These are phyloP conservation scores for Lentinus tigrinus DNA, from an alignment of 768 basidiomycete genomes.

Conservation along the genomic window DNA sequence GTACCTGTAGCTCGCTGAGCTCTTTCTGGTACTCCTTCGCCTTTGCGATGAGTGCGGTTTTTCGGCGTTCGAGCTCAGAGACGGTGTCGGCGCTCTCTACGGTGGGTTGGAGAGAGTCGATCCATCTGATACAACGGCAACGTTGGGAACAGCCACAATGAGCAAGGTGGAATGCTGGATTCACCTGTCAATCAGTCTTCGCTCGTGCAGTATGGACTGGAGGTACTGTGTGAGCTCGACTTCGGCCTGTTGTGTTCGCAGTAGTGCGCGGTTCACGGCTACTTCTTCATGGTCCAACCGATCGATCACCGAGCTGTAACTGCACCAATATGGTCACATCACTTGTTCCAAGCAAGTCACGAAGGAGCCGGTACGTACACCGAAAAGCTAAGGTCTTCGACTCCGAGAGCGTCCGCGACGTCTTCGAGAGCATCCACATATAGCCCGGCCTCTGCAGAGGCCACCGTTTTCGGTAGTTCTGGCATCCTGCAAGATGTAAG, in stretches of 20 bases:
- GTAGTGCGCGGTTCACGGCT: slow-evolving; percentile 31
- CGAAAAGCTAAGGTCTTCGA: slow-evolving; percentile 17
- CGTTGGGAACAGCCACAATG: neutral
- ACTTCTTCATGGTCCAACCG: slow-evolving; percentile 34
- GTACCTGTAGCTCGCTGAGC: slow-evolving; percentile 37
- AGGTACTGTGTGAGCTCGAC: slow-evolving; percentile 38
- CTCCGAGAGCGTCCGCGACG: slow-evolving; percentile 14
- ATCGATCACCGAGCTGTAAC: slow-evolving; percentile 39
- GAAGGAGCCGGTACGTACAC: neutral
- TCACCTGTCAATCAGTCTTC: slow-evolving; percentile 38
- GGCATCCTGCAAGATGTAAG: neutral
- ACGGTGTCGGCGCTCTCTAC: slow-evolving; percentile 26
- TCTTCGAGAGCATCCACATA: slow-evolving; percentile 6
- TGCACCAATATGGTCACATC: slow-evolving; percentile 17
- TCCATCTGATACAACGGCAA: slow-evolving; percentile 34
- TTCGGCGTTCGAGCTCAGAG: slow-evolving; percentile 36
- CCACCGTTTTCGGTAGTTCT: too few relatives aligned
- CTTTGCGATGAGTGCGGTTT: slow-evolving; percentile 42
- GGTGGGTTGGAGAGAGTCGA: slow-evolving; percentile 27
- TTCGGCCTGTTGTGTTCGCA: slow-evolving; percentile 36
- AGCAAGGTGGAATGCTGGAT: neutral
- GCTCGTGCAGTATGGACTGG: slow-evolving; percentile 35
- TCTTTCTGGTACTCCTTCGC: slow-evolving; percentile 48
- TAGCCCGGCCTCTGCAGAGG: neutral
- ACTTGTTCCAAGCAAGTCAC: neutral